These are phyloP conservation scores for Somion occarium DNA, from an alignment of 1,284 basidiomycete genomes.

Conservation along the genomic window DNA sequence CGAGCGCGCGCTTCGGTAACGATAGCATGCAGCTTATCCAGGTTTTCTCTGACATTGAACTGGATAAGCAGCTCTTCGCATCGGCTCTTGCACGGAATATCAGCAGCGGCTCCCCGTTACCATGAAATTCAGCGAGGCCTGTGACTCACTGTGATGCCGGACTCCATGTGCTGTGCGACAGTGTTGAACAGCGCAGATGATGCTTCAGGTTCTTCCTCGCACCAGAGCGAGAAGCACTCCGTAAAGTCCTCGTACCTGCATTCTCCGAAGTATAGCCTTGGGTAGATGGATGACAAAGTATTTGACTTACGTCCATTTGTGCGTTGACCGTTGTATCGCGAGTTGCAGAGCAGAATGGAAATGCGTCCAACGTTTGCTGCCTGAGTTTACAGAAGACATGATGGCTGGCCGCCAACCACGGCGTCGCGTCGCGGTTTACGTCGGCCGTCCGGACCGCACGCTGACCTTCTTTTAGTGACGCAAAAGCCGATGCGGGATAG, in stretches of 20 bases:
- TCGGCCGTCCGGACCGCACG: not conserved
- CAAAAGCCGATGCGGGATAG: too few relatives aligned
- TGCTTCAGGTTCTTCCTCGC: constrained; percentile 67
- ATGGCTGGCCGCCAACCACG: not conserved
- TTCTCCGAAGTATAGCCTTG: not conserved
- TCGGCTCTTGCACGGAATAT: constrained; percentile 22
- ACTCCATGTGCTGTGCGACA: constrained; percentile 65
- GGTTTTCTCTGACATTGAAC: constrained; percentile 59
- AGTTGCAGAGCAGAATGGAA: constrained; percentile 72
- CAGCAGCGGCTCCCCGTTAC: too few relatives aligned
- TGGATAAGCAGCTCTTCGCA: constrained; percentile 57
- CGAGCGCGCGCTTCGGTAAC: constrained; percentile 67
- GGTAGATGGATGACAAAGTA: not conserved
- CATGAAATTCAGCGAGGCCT: too few relatives aligned
- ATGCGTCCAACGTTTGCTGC: constrained; percentile 69
- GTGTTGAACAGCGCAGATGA: constrained; percentile 62
- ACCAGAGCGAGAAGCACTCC: constrained; percentile 72
- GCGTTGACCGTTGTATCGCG: constrained; percentile 68
- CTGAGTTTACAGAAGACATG: constrained; percentile 20
- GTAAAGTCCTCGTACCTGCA: constrained; percentile 70
- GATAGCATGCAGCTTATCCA: constrained; percentile 64
- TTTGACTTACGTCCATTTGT: constrained; percentile 72
- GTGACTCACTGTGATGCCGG: constrained; percentile 50
- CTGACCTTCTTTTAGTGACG: too few relatives aligned
- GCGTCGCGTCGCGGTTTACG: not conserved